Evolutionary conservation across 441 rosid genomes (phyloP).

Genomic region (Jatropha multifida): DNA sequence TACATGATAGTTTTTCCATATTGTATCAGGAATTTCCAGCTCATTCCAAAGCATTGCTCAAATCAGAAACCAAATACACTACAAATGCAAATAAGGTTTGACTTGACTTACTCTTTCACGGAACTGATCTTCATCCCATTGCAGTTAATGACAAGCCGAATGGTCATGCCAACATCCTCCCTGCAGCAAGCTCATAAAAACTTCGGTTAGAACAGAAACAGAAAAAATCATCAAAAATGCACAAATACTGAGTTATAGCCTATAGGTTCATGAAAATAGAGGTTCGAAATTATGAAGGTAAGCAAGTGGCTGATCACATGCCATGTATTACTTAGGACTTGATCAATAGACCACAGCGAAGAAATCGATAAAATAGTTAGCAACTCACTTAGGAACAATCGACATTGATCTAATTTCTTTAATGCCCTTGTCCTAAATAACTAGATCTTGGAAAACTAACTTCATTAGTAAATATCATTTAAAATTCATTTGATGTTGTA

Average conservation of each 20-base stretch:
- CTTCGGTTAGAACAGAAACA: constrained; percentile 12
- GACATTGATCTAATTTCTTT: neutral
- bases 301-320: neutral
- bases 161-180: constrained; percentile 83
- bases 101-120: constrained; percentile 92
- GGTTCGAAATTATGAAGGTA: constrained; percentile 1
- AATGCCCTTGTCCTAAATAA: neutral
- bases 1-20: neutral
- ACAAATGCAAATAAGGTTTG: constrained; percentile 1
- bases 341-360: neutral
- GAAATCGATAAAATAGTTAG: neutral
- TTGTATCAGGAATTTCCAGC: neutral
- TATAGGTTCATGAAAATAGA: neutral
- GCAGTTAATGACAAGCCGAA: constrained; percentile 88
- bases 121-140: constrained; percentile 77
- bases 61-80: constrained; percentile 8
- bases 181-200: constrained; percentile 41
- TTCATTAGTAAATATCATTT: neutral
- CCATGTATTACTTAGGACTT: neutral
- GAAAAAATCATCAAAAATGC: neutral
- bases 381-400: neutral
- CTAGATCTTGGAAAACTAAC: neutral
- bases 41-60: neutral
- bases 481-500: neutral
- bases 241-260: constrained; percentile 12